Evolutionary conservation across 345 rosid genomes (phyloP), one percentile per base, ranked within the genome.

Genomic region (Clausena lansium): DNA sequence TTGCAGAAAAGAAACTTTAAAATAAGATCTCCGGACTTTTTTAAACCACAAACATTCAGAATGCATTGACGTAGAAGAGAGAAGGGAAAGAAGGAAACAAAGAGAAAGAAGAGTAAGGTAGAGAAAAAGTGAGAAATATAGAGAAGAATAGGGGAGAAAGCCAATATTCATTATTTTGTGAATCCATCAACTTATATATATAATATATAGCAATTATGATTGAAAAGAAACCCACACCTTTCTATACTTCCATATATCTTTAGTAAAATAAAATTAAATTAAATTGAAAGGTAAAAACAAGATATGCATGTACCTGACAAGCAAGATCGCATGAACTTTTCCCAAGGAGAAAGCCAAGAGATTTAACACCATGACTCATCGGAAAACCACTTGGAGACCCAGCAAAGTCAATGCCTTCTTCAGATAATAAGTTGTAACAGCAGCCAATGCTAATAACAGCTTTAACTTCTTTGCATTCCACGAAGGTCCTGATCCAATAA

Each of bases 391-490:
- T 80, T 9, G 77, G 87, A 77, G 85, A 81, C 79, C 72, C 78
- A 67, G 77, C 78, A 71, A 73, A 33, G 69, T 83, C 87, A 68
- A 38, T 74, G 59, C 80, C 82, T 69, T 78, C 91, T 80, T 91
- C 95, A 25, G 99, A 91, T 80, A 95, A 79, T 78, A 95, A 88
- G 86, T 95, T 93, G 88, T 93, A 95, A 87, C 99, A 93, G 85
- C 98, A 95, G 75, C 98, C 99, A 81, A 95, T 86, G 85, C 99
- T 93, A 80, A 95, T 85, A 81, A 93, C 83, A 67, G 97, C 98
- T 85, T 89, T 92, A 47, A 92, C 86, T 72, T 89, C 89, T 73
- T 85, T 78, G 59, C 94, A 88, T 76, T 93, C 97, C 67, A 83
- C 27, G 77, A 95, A 87, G 73, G 92, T 87, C 94, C 97, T 95